Conservation (phyloP, 176 grass and related monocot genomes). For the Tillandsia fasciculata region DNA sequence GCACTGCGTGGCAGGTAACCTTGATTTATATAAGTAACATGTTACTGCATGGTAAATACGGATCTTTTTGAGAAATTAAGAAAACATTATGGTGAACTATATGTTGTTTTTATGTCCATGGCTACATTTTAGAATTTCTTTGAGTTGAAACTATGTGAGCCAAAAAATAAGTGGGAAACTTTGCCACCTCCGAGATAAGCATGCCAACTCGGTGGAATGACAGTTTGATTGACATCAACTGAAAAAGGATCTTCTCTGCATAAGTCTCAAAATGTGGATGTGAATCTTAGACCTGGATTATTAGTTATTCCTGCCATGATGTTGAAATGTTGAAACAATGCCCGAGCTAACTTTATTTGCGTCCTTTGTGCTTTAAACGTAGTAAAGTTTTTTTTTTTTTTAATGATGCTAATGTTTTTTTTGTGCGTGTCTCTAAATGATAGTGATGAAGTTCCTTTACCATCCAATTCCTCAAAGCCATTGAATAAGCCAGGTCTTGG, state of each 20-base stretch:
- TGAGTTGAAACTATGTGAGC: too few relatives aligned
- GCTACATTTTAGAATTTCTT: background rate
- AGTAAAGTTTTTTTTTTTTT: background rate
- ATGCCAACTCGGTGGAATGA: too few relatives aligned
- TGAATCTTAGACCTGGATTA: too few relatives aligned
- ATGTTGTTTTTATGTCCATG: background rate
- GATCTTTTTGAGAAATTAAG: background rate
- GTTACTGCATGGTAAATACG: background rate
- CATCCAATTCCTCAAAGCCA: conserved; percentile 4
- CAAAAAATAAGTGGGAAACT: too few relatives aligned
- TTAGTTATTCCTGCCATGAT: too few relatives aligned
- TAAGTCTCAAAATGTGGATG: too few relatives aligned
- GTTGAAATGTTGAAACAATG: background rate
- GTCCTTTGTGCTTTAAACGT: background rate
- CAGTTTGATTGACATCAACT: too few relatives aligned
- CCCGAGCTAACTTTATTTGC: background rate
- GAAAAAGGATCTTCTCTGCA: too few relatives aligned
- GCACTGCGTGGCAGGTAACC: conserved; percentile 38
- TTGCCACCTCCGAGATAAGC: too few relatives aligned
- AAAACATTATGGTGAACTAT: background rate
- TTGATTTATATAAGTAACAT: conserved; percentile 3
- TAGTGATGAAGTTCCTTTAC: conserved; percentile 31
- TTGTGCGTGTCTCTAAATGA: conserved; percentile 16
- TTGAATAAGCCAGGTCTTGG: conserved; percentile 3
- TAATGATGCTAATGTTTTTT: background rate